Conservation (phyloP, 2,329 filamentous ascomycete genomes). For the Fusarium tuaranense region DNA sequence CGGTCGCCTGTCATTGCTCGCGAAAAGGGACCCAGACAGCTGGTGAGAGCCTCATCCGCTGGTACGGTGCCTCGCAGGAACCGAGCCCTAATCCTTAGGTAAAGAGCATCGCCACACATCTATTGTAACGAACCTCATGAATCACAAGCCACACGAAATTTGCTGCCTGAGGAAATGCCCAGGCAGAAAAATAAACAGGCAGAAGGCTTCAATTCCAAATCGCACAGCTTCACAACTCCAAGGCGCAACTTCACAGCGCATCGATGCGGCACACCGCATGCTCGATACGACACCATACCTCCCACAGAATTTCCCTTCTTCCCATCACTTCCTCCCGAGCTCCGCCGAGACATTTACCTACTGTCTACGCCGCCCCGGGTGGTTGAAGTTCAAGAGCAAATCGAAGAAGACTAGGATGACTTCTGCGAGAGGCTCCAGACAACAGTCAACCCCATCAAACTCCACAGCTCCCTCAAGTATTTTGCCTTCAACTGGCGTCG, state of each 20-base stretch:
- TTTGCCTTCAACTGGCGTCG: constrained; percentile 8
- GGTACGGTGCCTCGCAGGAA: background rate
- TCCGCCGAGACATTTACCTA: background rate
- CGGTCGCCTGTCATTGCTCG: background rate
- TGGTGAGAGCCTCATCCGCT: background rate
- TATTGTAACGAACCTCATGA: background rate
- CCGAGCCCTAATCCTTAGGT: background rate
- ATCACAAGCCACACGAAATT: background rate
- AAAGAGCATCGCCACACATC: background rate
- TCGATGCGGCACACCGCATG: background rate
- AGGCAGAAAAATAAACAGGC: background rate
- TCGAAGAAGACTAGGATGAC: background rate
- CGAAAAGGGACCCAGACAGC: no score
- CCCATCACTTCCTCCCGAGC: background rate
- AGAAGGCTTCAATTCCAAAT: background rate
- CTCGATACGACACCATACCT: background rate
- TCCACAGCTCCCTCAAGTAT: background rate
- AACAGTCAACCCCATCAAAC: background rate
- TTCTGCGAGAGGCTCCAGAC: background rate
- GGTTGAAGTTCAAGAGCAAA: background rate
- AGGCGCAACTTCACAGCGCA: background rate
- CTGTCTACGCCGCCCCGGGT: constrained; percentile 2
- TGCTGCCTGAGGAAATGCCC: background rate
- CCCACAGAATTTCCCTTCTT: background rate
- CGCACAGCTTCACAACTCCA: background rate